Percentiles rank a stretch among this genome's conserved stretches.
Evolutionary conservation across 495 filamentous ascomycete genomes (phyloP).

Genomic region (Talaromyces ruber): DNA sequence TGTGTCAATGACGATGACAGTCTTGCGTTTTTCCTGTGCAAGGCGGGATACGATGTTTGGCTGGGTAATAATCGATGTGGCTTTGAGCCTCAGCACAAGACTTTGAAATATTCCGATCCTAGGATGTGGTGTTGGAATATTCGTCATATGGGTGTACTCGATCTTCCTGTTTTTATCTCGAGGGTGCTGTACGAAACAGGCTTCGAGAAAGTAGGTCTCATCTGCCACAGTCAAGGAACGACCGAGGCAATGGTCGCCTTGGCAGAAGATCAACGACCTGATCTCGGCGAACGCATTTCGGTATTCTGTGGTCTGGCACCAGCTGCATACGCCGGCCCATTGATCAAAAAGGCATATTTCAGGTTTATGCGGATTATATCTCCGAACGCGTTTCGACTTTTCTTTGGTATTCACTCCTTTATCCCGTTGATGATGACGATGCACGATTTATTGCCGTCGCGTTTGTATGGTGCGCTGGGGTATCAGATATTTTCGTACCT

Average conservation of each 20-base stretch:
- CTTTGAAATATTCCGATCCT: constrained; percentile 65
- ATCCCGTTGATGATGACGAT: constrained; percentile 93
- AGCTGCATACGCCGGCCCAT: constrained; percentile 80
- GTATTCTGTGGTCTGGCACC: constrained; percentile 92
- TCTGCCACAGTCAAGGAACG: constrained; percentile 88
- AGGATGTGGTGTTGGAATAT: constrained; percentile 99
- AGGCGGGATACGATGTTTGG: constrained; percentile 95
- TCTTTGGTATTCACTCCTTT: constrained; percentile 93
- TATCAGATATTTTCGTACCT: constrained; percentile 87
- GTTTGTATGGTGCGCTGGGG: constrained; percentile 74
- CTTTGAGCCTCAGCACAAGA: constrained; percentile 64
- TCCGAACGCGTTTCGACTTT: constrained; percentile 63
- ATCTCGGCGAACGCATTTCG: constrained; percentile 73
- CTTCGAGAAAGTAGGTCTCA: constrained; percentile 74
- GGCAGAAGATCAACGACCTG: constrained; percentile 85
- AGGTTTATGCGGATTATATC: constrained; percentile 83
- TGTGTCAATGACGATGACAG: constrained; percentile 87
- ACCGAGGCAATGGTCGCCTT: constrained; percentile 85
- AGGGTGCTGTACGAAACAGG: constrained; percentile 76
- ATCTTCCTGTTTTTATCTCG: constrained; percentile 80
- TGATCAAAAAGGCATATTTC: constrained; percentile 83
- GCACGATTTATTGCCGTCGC: constrained; percentile 53
- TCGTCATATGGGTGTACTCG: constrained; percentile 83
- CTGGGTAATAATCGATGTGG: constrained; percentile 93
- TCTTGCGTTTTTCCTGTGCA: constrained; percentile 86